Evolutionary conservation across 2,329 filamentous ascomycete species (phyloP).

Genomic region (Parastagonospora avenae): DNA sequence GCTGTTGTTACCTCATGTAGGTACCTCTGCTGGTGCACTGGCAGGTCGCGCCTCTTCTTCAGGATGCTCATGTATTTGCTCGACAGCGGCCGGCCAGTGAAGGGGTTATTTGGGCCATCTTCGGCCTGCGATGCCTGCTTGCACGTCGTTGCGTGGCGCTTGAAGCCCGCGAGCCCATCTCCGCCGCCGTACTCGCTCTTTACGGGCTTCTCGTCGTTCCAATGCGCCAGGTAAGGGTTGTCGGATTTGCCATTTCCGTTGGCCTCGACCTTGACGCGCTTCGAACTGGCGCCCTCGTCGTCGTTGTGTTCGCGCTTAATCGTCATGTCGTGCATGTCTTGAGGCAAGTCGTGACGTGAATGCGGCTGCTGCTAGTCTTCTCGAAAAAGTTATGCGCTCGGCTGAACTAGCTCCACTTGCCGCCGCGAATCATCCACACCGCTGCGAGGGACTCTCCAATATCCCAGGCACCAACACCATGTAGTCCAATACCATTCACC

Average conservation of each 20-base stretch:
- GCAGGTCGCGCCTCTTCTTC: constrained; percentile 79
- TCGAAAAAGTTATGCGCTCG: constrained; percentile 28
- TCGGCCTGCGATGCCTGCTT: constrained; percentile 75
- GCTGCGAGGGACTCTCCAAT: not conserved
- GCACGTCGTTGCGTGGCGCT: constrained; percentile 80
- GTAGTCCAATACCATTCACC: not conserved
- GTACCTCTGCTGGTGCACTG: constrained; percentile 87
- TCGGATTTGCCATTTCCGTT: constrained; percentile 49
- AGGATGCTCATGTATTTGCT: constrained; percentile 89
- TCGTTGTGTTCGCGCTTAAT: constrained; percentile 60
- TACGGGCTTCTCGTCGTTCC: constrained; percentile 64
- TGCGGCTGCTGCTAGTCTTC: not conserved
- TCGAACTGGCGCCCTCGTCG: constrained; percentile 56
- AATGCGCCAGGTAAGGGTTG: constrained; percentile 93
- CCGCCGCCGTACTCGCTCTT: constrained; percentile 44
- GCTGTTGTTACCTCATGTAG: constrained; percentile 20
- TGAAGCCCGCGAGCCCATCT: constrained; percentile 64
- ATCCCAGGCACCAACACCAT: constrained; percentile 1
- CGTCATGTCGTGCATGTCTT: constrained; percentile 53
- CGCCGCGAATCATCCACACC: constrained; percentile 11
- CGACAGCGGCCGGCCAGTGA: constrained; percentile 78
- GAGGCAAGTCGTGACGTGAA: not conserved
- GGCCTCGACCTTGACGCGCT: constrained; percentile 52
- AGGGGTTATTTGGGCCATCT: constrained; percentile 81
- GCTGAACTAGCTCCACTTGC: constrained; percentile 16